These are phyloP conservation scores for Malbranchea cinnamomea DNA, from an alignment of 2,329 filamentous ascomycete species.

Conservation along the genomic window DNA sequence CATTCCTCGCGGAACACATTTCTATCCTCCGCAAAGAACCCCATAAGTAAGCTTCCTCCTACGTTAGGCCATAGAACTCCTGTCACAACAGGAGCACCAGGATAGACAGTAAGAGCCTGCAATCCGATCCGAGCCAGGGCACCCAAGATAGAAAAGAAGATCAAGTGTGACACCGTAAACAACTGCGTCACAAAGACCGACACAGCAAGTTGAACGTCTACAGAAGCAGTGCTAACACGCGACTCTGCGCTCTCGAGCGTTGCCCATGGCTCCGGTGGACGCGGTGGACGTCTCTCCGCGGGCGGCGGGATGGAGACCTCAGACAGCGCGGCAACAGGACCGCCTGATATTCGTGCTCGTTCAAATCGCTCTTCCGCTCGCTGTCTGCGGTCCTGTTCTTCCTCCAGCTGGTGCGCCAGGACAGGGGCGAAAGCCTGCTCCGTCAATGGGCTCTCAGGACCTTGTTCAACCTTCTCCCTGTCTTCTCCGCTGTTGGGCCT, in stretches of 20 bases:
- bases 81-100: slow-evolving; percentile 58
- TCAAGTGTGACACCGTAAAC: slow-evolving; percentile 65
- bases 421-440: no score
- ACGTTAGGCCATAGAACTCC: slow-evolving; percentile 80
- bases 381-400: slow-evolving; percentile 1
- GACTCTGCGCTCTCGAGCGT: slow-evolving; percentile 20
- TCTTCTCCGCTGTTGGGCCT: background rate
- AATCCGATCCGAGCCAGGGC: slow-evolving; percentile 72
- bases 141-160: slow-evolving; percentile 73
- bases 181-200: slow-evolving; percentile 42
- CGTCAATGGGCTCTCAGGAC: no score
- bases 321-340: slow-evolving; percentile 12
- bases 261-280: slow-evolving; percentile 23
- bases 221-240: slow-evolving; percentile 9
- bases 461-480: slow-evolving; percentile 1
- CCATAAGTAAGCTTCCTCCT: slow-evolving; percentile 65
- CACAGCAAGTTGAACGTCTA: slow-evolving; percentile 14
- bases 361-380: slow-evolving; percentile 4
- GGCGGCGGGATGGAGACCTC: slow-evolving; percentile 25
- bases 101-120: slow-evolving; percentile 64
- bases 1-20: slow-evolving; percentile 58
- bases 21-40: slow-evolving; percentile 67
- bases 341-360: no score
- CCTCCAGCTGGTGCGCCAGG: no score
- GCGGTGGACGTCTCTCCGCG: slow-evolving; percentile 25